These are phyloP conservation scores for Annona cherimola DNA, from an alignment of 164 flowering plant species.

Conservation along the genomic window DNA sequence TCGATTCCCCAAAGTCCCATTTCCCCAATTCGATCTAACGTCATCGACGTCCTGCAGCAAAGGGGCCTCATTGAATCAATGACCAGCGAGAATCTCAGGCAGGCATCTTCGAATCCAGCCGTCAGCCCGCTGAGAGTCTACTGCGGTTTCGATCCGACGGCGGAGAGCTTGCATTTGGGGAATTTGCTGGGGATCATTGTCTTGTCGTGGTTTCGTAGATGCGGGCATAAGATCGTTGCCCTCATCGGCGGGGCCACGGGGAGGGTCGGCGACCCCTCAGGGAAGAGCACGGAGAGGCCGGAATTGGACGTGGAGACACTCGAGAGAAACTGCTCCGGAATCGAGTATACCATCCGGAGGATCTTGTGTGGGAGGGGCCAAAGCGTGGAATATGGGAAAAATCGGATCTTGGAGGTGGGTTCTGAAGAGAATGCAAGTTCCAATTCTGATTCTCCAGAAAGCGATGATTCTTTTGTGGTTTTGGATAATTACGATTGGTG, in stretches of 20 bases:
- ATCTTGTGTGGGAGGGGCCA: conserved; percentile 27
- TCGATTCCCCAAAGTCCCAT: neutral
- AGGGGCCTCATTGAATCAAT: conserved; percentile 71
- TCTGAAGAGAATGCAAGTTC: neutral
- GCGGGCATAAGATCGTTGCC: conserved; percentile 60
- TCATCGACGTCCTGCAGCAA: conserved; percentile 55
- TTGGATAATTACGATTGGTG: conserved; percentile 85
- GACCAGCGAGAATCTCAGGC: conserved; percentile 52
- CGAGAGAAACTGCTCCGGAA: conserved; percentile 44
- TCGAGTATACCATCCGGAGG: conserved; percentile 24
- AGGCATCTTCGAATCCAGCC: conserved; percentile 24
- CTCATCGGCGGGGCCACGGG: conserved; percentile 82
- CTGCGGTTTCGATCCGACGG: conserved; percentile 91
- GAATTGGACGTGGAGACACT: conserved; percentile 48
- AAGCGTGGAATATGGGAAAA: neutral
- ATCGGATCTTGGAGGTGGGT: neutral
- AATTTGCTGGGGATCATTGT: conserved; percentile 75
- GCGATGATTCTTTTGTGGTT: conserved; percentile 21
- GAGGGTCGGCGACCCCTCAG: conserved; percentile 82
- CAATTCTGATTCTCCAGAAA: neutral
- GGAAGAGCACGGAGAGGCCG: conserved; percentile 68
- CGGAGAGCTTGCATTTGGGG: conserved; percentile 73
- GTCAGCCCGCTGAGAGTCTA: conserved; percentile 42
- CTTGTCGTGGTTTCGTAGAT: conserved; percentile 72
- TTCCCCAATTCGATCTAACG: conserved; percentile 26